A percentile compares a stretch with the other conserved stretches of the same genome.
Evolutionary conservation across 768 basidiomycete genomes (phyloP).

Genomic region (Xerocomus potaroensis): DNA sequence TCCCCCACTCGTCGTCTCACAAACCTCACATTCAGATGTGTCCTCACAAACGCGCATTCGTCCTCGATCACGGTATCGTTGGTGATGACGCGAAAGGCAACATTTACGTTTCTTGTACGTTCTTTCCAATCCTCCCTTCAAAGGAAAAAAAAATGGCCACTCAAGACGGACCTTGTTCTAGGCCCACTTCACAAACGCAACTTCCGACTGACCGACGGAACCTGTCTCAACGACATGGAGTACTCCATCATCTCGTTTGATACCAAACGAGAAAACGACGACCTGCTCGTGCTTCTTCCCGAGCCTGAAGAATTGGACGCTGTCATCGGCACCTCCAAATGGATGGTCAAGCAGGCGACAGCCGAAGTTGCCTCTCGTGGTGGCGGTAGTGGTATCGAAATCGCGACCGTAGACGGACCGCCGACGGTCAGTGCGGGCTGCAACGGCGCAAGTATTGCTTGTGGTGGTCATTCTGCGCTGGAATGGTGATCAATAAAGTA

Average conservation of each 20-base stretch:
- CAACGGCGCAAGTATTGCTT: background rate
- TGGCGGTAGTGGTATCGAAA: slow-evolving; percentile 32
- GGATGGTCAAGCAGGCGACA: slow-evolving; percentile 55
- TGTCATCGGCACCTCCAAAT: slow-evolving; percentile 59
- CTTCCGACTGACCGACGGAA: slow-evolving; percentile 51
- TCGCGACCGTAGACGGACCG: slow-evolving; percentile 24
- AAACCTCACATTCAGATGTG: slow-evolving; percentile 36
- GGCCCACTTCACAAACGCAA: slow-evolving; percentile 68
- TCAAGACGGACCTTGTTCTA: too few species aligned
- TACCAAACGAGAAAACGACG: slow-evolving; percentile 40
- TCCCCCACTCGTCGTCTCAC: too few species aligned
- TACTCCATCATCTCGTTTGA: slow-evolving; percentile 63
- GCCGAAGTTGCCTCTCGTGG: slow-evolving; percentile 35
- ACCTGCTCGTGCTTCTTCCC: slow-evolving; percentile 52
- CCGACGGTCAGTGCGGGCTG: background rate
- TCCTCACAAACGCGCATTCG: slow-evolving; percentile 57
- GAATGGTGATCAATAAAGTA: slow-evolving; percentile 1
- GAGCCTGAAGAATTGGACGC: slow-evolving; percentile 49
- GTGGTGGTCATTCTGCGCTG: background rate
- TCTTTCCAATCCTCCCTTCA: too few species aligned
- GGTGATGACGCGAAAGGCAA: slow-evolving; percentile 57
- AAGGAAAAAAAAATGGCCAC: too few species aligned
- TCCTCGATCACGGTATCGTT: slow-evolving; percentile 65
- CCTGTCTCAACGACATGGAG: slow-evolving; percentile 54
- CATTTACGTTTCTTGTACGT: slow-evolving; percentile 47